Evolutionary conservation across 2,329 filamentous ascomycete species (phyloP), one percentile per base, ranked within the genome.

Genomic region (Geosmithia morbida): DNA sequence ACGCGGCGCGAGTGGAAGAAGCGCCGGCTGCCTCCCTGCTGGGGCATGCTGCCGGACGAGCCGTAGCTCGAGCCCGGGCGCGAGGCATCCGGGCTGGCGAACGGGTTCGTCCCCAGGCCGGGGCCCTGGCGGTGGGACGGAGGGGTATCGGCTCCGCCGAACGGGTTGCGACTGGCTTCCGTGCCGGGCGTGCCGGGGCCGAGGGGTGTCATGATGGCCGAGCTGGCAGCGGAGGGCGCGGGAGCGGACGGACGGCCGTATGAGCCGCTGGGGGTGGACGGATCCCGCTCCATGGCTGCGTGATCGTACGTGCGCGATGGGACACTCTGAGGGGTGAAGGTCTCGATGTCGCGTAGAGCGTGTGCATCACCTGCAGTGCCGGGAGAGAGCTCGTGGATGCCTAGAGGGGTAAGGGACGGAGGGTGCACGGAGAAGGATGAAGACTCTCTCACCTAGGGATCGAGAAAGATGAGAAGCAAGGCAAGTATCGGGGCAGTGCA

Each of bases 1-100:
- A 90, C 75, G 51, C 84, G 70, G 49, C 84, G 72, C 17, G 84
- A 88, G 62, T 81, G 81, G 59, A 89, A 90, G 65, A 83, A 87
- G 47, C 72, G 68, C 54, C 70, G 66, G 17, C 61, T 54, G 22
- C 66, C 62, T 16, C 67, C 62, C 33, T 16, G 14, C 11, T 55
- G 55, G 16, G 59, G 61, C 30, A 66, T 49, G 1, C 61, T 65
- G 47, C 66, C 70, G 14, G 66, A 67, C 41, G 69, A 67, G 43
- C 62, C 70, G 47, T 68, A 69, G 54, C 69, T 72, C 6, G 71
- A 75, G 1, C 60, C 55, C 2, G 70, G 70, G 3, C 70, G 65
- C 10, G 72, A 75, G 18, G 48, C 59, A 18, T 60, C 55, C 1
- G 68, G 70, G 43, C 67, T 74, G 44, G 60, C 56, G 51, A 75